Base-by-base conservation (phyloP, 208 protist species). In the Angomonas ambiguus region DNA sequence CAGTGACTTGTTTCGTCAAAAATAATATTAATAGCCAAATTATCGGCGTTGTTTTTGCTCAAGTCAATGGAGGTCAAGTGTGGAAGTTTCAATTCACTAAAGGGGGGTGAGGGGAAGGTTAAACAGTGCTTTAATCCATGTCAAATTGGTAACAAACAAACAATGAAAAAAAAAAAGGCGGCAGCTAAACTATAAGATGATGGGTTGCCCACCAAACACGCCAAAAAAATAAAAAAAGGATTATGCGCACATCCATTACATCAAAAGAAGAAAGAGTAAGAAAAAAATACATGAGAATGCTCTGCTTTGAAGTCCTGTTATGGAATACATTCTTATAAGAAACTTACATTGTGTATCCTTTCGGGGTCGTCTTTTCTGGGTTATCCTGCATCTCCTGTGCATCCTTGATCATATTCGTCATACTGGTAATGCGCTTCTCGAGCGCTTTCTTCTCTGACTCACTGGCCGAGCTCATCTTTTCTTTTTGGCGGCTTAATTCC, bases 361-460 rank as follows among this genome's bases (percentile, higher is more conserved):
- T 87, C 20, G 80, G 80, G 27, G 53, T 51, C 20, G 79, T 85
- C 16, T 71, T 74, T 62, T 84, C 75, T 10, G 86, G 86, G 25
- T 88, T 72, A 28, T 67, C 38, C 34, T 89, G 62, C 51, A 92
- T 71, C 32, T 80, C 70, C 67, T 85, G 77, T 5, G 75, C 71
- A 51, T 92, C 86, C 48, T 78, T 76, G 27, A 89, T 51, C 80
- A 92, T 92, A 48, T 77, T 71, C 34, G 85, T 75, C 83, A 92
- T 88, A 18, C 80, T 71, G 60, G 71, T 67, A 42, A 89, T 76
- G 65, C 83, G 71, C 41, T 61, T 56, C 71, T 82, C 74, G 51
- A 65, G 71, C 48, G 33, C 59, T 59, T 69, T 77, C 76, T 89
- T 88, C 62, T 83, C 80, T 2, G 34, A 64, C 27, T 64, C 82